Percentiles rank a stretch among this genome's conserved stretches.
These are phyloP conservation scores for Extremus antarcticus DNA, from an alignment of 495 filamentous ascomycete species.

Conservation along the genomic window DNA sequence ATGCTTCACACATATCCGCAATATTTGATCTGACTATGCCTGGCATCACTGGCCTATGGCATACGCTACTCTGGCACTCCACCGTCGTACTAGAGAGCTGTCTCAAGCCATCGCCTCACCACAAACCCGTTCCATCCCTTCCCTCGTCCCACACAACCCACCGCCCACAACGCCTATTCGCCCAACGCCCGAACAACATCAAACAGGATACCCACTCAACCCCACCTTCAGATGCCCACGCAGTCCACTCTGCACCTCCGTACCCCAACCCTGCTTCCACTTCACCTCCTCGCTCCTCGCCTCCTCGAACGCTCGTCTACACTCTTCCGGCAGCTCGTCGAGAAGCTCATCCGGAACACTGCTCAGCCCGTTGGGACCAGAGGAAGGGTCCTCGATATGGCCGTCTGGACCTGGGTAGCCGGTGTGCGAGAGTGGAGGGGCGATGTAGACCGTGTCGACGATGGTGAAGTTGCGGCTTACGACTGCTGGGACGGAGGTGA, in stretches of 20 bases:
- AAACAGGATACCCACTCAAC: conserved; percentile 31
- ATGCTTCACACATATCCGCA: no score
- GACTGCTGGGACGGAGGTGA: conserved; percentile 52
- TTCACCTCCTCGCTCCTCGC: conserved; percentile 48
- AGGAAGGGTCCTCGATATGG: conserved; percentile 37
- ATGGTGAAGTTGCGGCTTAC: conserved; percentile 66
- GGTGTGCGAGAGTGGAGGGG: conserved; percentile 45
- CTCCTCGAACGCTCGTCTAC: conserved; percentile 55
- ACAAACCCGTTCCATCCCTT: background rate
- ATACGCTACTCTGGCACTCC: no score
- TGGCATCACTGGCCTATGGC: no score
- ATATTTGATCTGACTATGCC: no score
- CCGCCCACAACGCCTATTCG: conserved; percentile 7
- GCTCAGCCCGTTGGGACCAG: conserved; percentile 55
- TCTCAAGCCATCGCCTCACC: background rate
- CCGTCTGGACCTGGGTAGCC: conserved; percentile 57
- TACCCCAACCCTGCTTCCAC: conserved; percentile 66
- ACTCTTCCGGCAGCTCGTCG: conserved; percentile 58
- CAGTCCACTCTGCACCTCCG: conserved; percentile 44
- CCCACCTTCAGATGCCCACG: conserved; percentile 41
- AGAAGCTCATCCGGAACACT: conserved; percentile 56
- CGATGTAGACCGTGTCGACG: conserved; percentile 56
- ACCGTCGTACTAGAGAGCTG: no score
- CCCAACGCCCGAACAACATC: conserved; percentile 16
- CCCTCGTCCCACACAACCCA: background rate